These are phyloP conservation scores for Coemansia sp. DNA, from an alignment of 192 early-diverging fungal species.

Conservation along the genomic window DNA sequence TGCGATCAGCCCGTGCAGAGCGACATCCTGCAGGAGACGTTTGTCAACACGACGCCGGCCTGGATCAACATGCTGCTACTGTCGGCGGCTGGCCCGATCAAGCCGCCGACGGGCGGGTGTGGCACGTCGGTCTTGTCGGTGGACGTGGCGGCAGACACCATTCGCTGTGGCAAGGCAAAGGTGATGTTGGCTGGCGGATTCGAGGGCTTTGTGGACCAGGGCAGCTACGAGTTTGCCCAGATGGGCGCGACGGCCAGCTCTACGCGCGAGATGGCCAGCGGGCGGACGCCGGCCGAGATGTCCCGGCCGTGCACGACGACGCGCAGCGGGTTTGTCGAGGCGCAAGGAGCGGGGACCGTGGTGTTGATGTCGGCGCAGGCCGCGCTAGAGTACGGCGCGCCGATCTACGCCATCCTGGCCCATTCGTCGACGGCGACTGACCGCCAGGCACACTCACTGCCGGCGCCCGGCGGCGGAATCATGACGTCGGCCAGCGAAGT, in stretches of 20 bases:
- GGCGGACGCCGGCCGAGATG: constrained; percentile 83
- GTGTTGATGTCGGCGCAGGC: constrained; percentile 83
- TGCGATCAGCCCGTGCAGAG: constrained; percentile 79
- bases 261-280: constrained; percentile 71
- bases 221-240: constrained; percentile 94
- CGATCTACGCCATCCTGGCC: constrained; percentile 87
- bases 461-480: constrained; percentile 92
- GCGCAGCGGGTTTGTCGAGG: constrained; percentile 92
- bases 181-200: constrained; percentile 89
- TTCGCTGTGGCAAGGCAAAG: constrained; percentile 84
- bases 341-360: constrained; percentile 86
- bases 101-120: constrained; percentile 73
- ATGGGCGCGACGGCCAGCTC: constrained; percentile 95
- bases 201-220: constrained; percentile 92
- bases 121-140: constrained; percentile 87
- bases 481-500: constrained; percentile 65
- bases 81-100: constrained; percentile 89
- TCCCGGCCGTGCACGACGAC: constrained; percentile 84
- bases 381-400: constrained; percentile 86
- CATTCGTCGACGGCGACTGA: constrained; percentile 87
- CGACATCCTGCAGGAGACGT: constrained; percentile 93
- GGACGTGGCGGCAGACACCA: constrained; percentile 87
- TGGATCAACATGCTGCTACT: constrained; percentile 97
- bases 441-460: constrained; percentile 88
- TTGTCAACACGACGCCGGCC: constrained; percentile 59